A percentile compares a stretch with the other conserved stretches of the same genome.
Evolutionary conservation across 208 protist species (phyloP).

Genomic region (Trichomonas tenax): DNA sequence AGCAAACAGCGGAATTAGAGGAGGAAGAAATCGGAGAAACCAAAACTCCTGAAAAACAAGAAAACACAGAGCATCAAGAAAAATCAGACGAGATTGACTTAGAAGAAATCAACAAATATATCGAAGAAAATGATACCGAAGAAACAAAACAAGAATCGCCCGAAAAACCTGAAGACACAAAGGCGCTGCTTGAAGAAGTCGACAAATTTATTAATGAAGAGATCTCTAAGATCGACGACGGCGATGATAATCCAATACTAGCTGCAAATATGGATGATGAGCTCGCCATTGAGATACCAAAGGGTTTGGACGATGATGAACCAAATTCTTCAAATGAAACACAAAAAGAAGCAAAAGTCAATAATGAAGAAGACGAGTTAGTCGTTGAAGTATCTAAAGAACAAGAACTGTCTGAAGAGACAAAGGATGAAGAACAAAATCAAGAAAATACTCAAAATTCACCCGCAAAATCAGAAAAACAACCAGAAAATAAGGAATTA

Average conservation of each 20-base stretch:
- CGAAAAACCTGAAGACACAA: neutral
- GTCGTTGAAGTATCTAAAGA: neutral
- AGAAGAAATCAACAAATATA: neutral
- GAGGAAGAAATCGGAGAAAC: neutral
- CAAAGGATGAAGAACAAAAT: neutral
- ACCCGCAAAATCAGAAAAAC: neutral
- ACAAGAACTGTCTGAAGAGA: neutral
- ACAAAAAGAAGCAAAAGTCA: neutral
- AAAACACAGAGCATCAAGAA: neutral
- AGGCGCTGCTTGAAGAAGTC: neutral
- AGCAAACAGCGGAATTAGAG: neutral
- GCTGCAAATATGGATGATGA: neutral
- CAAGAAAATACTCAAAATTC: neutral
- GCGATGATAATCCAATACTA: neutral
- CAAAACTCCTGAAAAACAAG: neutral
- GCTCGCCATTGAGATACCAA: neutral
- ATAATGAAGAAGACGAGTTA: neutral
- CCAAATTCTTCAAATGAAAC: neutral
- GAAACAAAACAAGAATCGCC: neutral
- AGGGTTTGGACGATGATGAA: neutral
- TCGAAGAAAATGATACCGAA: neutral
- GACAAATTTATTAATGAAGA: neutral
- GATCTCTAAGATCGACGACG: neutral
- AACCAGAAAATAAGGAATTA: neutral
- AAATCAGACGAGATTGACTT: neutral